Evolutionary conservation across 2,329 filamentous ascomycete species (phyloP).

Genomic region (Penicillium sp.): DNA sequence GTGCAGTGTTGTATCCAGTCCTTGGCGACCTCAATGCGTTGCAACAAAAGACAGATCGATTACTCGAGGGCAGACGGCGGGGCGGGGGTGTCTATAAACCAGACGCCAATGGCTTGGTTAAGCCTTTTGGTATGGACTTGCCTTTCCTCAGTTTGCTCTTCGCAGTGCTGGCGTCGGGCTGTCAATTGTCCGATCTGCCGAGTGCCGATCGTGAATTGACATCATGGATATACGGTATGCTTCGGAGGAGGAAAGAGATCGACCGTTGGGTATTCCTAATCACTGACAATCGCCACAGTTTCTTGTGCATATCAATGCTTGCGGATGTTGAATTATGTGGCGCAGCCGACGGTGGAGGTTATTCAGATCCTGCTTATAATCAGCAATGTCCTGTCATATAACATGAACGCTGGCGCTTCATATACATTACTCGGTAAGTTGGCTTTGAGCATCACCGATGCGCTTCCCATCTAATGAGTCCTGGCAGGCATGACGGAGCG

Average conservation of each 20-base stretch:
- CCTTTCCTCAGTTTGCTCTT: slow-evolving; percentile 63
- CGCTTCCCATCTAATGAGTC: slow-evolving; percentile 39
- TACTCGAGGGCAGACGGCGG: slow-evolving; percentile 54
- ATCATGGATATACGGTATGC: slow-evolving; percentile 62
- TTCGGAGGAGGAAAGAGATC: background rate
- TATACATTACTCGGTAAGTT: slow-evolving; percentile 59
- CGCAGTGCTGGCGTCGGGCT: slow-evolving; percentile 63
- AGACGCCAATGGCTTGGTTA: slow-evolving; percentile 51
- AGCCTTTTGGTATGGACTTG: slow-evolving; percentile 60
- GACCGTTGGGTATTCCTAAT: background rate
- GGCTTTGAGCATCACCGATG: background rate
- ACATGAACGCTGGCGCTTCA: slow-evolving; percentile 66
- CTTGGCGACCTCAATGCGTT: slow-evolving; percentile 55
- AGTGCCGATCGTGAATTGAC: slow-evolving; percentile 62
- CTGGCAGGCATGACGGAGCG: slow-evolving; percentile 37
- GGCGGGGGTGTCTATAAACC: slow-evolving; percentile 44
- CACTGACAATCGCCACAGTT: slow-evolving; percentile 42
- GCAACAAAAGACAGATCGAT: slow-evolving; percentile 53
- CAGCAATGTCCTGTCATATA: slow-evolving; percentile 63
- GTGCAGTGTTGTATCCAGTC: slow-evolving; percentile 60
- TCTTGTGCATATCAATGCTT: slow-evolving; percentile 67
- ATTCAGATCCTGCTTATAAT: slow-evolving; percentile 65
- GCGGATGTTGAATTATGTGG: slow-evolving; percentile 65
- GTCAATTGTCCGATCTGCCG: slow-evolving; percentile 59
- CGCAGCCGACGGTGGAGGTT: slow-evolving; percentile 61